A percentile compares a stretch with the other conserved stretches of the same genome.
These are phyloP conservation scores for Geranium incanum DNA, from an alignment of 441 rosid genomes.

Conservation along the genomic window DNA sequence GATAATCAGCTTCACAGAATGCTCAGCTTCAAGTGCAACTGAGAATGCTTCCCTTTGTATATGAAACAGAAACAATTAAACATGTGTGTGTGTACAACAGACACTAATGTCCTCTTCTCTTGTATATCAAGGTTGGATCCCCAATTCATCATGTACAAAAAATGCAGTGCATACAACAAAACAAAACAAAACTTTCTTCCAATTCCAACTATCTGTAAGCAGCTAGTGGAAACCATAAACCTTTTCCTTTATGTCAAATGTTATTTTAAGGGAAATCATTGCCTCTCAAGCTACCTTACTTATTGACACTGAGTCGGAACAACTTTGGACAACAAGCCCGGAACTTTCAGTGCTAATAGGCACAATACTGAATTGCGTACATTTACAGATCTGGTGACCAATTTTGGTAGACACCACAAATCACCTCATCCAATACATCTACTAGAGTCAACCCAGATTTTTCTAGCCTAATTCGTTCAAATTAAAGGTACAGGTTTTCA, in stretches of 20 bases:
- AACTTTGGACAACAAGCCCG: background rate
- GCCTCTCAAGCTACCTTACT: background rate
- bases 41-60: background rate
- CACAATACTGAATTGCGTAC: background rate
- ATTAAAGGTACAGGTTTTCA: background rate
- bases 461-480: background rate
- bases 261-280: background rate
- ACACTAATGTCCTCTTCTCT: background rate
- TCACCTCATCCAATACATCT: background rate
- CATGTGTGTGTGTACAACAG: background rate
- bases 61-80: background rate
- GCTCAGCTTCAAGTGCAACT: no score
- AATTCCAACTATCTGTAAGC: background rate
- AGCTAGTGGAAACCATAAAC: no score
- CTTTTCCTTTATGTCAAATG: no score
- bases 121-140: background rate
- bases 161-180: background rate
- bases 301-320: background rate
- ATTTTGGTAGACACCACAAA: background rate
- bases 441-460: background rate
- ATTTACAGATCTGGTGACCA: background rate
- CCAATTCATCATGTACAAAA: background rate
- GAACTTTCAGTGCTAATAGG: no score
- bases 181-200: background rate
- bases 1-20: background rate